These are phyloP conservation scores for Pueraria montana DNA, from an alignment of 306 rosid genomes.

Conservation along the genomic window DNA sequence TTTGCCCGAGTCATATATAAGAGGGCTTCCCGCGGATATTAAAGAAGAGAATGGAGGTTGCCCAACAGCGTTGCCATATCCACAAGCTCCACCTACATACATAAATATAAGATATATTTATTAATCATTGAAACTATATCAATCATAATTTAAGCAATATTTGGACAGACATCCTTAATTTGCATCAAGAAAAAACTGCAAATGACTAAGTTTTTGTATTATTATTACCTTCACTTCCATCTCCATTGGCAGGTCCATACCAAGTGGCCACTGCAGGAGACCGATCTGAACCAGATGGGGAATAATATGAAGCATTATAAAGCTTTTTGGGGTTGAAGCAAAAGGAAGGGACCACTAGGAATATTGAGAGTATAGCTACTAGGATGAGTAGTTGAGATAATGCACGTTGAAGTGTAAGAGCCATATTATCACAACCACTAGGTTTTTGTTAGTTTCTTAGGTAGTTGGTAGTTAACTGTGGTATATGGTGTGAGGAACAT, in stretches of 20 bases:
- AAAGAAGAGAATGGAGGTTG: slow-evolving; percentile 69
- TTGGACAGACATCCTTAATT: neutral
- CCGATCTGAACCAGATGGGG: slow-evolving; percentile 55
- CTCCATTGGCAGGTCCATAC: slow-evolving; percentile 71
- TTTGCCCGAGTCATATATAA: slow-evolving; percentile 65
- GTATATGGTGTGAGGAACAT: slow-evolving; percentile 33
- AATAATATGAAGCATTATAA: slow-evolving; percentile 49
- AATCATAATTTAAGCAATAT: neutral
- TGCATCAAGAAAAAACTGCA: neutral
- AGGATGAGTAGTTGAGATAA: slow-evolving; percentile 5
- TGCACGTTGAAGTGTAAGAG: slow-evolving; percentile 24
- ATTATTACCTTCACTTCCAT: slow-evolving; percentile 71
- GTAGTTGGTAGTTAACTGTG: slow-evolving; percentile 4
- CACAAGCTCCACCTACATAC: slow-evolving; percentile 83
- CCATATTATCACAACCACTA: slow-evolving; percentile 41
- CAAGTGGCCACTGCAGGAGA: slow-evolving; percentile 66
- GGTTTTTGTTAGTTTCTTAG: slow-evolving; percentile 10
- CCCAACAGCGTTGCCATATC: slow-evolving; percentile 66
- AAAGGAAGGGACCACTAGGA: slow-evolving; percentile 52
- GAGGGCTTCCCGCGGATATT: slow-evolving; percentile 76
- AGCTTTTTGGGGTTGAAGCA: slow-evolving; percentile 58
- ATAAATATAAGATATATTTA: neutral
- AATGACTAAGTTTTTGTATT: neutral
- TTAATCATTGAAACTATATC: neutral
- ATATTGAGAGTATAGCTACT: slow-evolving; percentile 33